phyloP scores from a whole-genome alignment of 1,284 basidiomycete species.

The Cystobasidium slooffiae region DNA sequence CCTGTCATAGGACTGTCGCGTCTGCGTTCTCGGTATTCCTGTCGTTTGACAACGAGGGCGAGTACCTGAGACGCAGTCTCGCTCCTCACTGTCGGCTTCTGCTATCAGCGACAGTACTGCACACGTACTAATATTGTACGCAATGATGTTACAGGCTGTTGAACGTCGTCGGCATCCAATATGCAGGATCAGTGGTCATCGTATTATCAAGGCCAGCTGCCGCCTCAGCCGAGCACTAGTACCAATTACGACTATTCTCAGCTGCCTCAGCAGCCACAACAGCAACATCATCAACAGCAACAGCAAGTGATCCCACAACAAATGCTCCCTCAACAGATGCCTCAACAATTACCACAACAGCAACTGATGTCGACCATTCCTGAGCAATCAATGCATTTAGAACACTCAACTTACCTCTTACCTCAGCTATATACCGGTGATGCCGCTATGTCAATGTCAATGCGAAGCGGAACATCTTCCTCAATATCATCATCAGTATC shows the following conservation, averaged over 20 bases:
- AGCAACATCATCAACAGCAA: slow-evolving; percentile 3
- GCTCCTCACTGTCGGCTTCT: neutral
- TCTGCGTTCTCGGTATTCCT: no score
- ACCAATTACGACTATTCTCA: slow-evolving; percentile 20
- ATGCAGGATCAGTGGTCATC: slow-evolving; percentile 25
- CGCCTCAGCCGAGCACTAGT: slow-evolving; percentile 18
- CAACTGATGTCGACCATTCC: slow-evolving; percentile 7
- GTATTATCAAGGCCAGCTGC: slow-evolving; percentile 23
- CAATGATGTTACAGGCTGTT: neutral
- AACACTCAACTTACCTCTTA: neutral
- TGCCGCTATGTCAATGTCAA: slow-evolving; percentile 1
- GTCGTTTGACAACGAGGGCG: no score
- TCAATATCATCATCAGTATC: slow-evolving; percentile 18
- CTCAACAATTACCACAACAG: slow-evolving; percentile 3
- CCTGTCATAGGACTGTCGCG: no score
- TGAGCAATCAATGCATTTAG: slow-evolving; percentile 2
- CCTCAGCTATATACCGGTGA: slow-evolving; percentile 20
- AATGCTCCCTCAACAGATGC: neutral
- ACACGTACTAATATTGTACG: neutral
- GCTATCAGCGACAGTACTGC: neutral
- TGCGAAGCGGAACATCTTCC: slow-evolving; percentile 12
- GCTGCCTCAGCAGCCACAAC: neutral
- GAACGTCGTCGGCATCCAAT: neutral
- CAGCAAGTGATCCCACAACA: neutral
- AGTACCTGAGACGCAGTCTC: slow-evolving; percentile 8